Percentiles rank a stretch among this genome's conserved stretches.
Evolutionary conservation across 176 grass and related monocot genomes (phyloP).

Genomic region (Luzula sylvatica): DNA sequence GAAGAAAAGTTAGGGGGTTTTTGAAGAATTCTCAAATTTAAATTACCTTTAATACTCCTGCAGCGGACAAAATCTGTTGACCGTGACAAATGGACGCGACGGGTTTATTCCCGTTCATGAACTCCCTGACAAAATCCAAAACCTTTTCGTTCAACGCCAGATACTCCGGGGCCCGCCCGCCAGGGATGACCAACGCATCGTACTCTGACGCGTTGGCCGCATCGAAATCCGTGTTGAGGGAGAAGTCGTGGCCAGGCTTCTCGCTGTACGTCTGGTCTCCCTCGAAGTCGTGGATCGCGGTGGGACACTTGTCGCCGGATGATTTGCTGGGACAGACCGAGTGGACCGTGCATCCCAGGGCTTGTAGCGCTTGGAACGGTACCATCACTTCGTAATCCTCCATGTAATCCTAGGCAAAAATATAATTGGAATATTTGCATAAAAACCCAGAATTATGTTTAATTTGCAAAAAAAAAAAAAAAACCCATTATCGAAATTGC

Average conservation of each 20-base stretch:
- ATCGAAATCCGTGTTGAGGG: slow-evolving; percentile 61
- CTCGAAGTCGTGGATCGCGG: slow-evolving; percentile 92
- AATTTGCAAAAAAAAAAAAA: not conserved
- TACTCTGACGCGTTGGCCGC: slow-evolving; percentile 45
- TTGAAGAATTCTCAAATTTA: too few relatives aligned
- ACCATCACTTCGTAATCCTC: slow-evolving; percentile 99
- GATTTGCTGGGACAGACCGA: slow-evolving; percentile 64
- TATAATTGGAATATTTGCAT: not conserved
- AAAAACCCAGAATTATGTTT: not conserved
- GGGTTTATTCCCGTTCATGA: slow-evolving; percentile 62
- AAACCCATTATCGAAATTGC: not conserved
- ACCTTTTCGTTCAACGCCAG: slow-evolving; percentile 68
- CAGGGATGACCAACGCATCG: slow-evolving; percentile 80
- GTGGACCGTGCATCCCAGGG: slow-evolving; percentile 76
- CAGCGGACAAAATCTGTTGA: slow-evolving; percentile 80
- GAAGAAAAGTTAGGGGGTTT: too few relatives aligned
- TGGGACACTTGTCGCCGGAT: slow-evolving; percentile 60
- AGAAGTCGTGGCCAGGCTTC: slow-evolving; percentile 90
- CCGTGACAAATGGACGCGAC: slow-evolving; percentile 92
- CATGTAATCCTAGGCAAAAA: slow-evolving; percentile 87
- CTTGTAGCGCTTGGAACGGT: slow-evolving; percentile 84
- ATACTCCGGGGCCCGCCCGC: slow-evolving; percentile 79
- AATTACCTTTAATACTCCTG: slow-evolving; percentile 70
- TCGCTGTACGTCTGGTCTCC: slow-evolving; percentile 96
- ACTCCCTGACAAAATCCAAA: slow-evolving; percentile 51